phyloP scores from a whole-genome alignment of 2,329 filamentous ascomycete genomes.

The Emergomyces pasteurianus region DNA sequence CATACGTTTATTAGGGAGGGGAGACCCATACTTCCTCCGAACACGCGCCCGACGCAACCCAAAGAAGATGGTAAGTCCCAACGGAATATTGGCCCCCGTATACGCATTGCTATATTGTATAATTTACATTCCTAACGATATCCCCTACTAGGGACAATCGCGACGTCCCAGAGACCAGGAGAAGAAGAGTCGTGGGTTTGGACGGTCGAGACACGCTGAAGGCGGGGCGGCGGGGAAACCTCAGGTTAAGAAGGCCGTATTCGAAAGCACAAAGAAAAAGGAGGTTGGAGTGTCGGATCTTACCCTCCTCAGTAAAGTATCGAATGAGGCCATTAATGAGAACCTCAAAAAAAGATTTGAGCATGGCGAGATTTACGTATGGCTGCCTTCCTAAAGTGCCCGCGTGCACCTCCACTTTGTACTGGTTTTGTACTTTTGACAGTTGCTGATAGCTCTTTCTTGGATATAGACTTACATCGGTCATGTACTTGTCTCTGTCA shows the following conservation, averaged over 20 bases:
- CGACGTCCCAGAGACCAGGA: slow-evolving; percentile 32
- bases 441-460: slow-evolving; percentile 2
- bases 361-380: slow-evolving; percentile 86
- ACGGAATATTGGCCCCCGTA: neutral
- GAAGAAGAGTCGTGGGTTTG: slow-evolving; percentile 31
- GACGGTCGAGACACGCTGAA: slow-evolving; percentile 32
- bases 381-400: slow-evolving; percentile 16
- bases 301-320: slow-evolving; percentile 95
- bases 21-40: neutral
- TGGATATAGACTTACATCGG: slow-evolving; percentile 75
- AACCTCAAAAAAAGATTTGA: slow-evolving; percentile 98
- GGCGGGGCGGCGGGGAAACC: slow-evolving; percentile 39
- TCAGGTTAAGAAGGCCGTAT: slow-evolving; percentile 89
- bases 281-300: slow-evolving; percentile 97
- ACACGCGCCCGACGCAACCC: neutral
- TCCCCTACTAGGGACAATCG: slow-evolving; percentile 27
- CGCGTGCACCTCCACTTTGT: neutral
- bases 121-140: neutral
- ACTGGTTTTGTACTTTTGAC: no score
- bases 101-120: neutral
- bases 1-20: neutral
- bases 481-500: slow-evolving; percentile 97
- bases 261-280: slow-evolving; percentile 96
- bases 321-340: slow-evolving; percentile 98
- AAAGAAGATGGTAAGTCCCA: neutral